Percentiles rank a stretch among this genome's conserved stretches.
Conservation (phyloP, 2,329 filamentous ascomycete species). For the Aspergillus tanneri region DNA sequence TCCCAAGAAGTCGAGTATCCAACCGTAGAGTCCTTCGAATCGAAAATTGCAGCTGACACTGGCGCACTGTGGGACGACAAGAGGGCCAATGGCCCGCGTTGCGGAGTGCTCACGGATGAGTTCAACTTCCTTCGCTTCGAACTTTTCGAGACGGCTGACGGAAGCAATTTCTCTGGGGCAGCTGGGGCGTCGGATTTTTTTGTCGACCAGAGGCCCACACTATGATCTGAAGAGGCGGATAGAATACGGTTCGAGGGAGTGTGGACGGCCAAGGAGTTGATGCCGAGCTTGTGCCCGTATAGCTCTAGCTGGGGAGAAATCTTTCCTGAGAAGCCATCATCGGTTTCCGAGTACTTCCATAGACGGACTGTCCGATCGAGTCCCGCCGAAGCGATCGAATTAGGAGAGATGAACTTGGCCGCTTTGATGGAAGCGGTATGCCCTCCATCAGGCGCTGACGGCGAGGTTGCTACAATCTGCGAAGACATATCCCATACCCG, state of each 20-base stretch:
- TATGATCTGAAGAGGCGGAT: slow-evolving; percentile 80
- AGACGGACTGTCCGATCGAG: slow-evolving; percentile 82
- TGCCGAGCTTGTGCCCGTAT: slow-evolving; percentile 73
- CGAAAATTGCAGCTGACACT: slow-evolving; percentile 80
- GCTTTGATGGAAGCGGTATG: slow-evolving; percentile 76
- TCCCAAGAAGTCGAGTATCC: slow-evolving; percentile 91
- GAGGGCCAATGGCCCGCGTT: slow-evolving; percentile 75
- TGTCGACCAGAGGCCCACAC: slow-evolving; percentile 84
- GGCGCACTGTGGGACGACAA: slow-evolving; percentile 70
- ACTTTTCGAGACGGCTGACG: slow-evolving; percentile 60
- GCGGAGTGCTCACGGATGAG: slow-evolving; percentile 57
- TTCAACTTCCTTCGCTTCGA: slow-evolving; percentile 77
- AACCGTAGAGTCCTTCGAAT: slow-evolving; percentile 78
- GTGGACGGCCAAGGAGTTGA: slow-evolving; percentile 75
- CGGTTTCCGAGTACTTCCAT: slow-evolving; percentile 79
- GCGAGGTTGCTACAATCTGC: slow-evolving; percentile 76
- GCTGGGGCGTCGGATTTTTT: slow-evolving; percentile 73
- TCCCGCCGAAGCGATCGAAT: slow-evolving; percentile 76
- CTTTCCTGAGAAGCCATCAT: slow-evolving; percentile 58
- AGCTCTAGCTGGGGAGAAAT: slow-evolving; percentile 76
- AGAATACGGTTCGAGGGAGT: slow-evolving; percentile 72
- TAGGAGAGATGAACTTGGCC: slow-evolving; percentile 77
- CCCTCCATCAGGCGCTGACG: slow-evolving; percentile 64
- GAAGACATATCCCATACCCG: slow-evolving; percentile 88
- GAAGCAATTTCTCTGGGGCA: slow-evolving; percentile 68